A percentile compares a stretch with the other conserved stretches of the same genome.
phyloP scores from a whole-genome alignment of 2,329 filamentous ascomycete species.

The Hypoxylon sp. region DNA sequence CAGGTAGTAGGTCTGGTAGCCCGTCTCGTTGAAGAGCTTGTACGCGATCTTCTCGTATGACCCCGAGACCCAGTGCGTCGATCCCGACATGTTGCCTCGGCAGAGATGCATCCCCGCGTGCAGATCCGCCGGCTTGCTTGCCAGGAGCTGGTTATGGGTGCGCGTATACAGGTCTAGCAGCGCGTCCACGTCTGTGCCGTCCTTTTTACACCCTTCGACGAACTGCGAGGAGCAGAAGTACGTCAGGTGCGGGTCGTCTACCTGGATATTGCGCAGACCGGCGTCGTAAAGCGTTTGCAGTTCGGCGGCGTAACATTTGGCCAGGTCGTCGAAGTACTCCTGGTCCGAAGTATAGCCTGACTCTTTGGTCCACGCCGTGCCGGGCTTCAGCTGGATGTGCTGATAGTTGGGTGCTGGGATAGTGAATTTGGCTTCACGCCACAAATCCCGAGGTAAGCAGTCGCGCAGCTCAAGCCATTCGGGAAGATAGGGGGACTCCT shows the following conservation, averaged over 20 bases:
- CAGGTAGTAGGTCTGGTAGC: slow-evolving; percentile 65
- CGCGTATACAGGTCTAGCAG: slow-evolving; percentile 71
- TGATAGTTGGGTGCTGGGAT: slow-evolving; percentile 73
- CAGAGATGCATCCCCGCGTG: slow-evolving; percentile 75
- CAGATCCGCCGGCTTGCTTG: slow-evolving; percentile 66
- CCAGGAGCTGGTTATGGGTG: slow-evolving; percentile 71
- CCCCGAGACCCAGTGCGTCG: slow-evolving; percentile 63
- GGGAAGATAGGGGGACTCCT: slow-evolving; percentile 56
- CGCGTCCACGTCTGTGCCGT: slow-evolving; percentile 63
- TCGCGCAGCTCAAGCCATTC: slow-evolving; percentile 55
- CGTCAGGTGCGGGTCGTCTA: slow-evolving; percentile 67
- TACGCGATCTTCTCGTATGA: slow-evolving; percentile 64
- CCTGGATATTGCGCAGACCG: slow-evolving; percentile 65
- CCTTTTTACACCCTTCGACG: slow-evolving; percentile 67
- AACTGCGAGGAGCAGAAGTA: slow-evolving; percentile 71
- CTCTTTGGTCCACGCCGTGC: slow-evolving; percentile 60
- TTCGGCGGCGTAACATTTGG: slow-evolving; percentile 65
- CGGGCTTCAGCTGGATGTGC: slow-evolving; percentile 70
- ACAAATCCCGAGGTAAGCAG: slow-evolving; percentile 64
- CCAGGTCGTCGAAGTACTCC: slow-evolving; percentile 67
- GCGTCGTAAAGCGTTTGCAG: slow-evolving; percentile 65
- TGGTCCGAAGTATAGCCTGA: slow-evolving; percentile 63
- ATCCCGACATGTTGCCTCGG: slow-evolving; percentile 61
- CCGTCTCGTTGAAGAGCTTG: slow-evolving; percentile 62
- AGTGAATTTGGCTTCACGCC: slow-evolving; percentile 73